Evolutionary conservation across 2,329 filamentous ascomycete genomes (phyloP).

Genomic region (Hypoxylon sp.): DNA sequence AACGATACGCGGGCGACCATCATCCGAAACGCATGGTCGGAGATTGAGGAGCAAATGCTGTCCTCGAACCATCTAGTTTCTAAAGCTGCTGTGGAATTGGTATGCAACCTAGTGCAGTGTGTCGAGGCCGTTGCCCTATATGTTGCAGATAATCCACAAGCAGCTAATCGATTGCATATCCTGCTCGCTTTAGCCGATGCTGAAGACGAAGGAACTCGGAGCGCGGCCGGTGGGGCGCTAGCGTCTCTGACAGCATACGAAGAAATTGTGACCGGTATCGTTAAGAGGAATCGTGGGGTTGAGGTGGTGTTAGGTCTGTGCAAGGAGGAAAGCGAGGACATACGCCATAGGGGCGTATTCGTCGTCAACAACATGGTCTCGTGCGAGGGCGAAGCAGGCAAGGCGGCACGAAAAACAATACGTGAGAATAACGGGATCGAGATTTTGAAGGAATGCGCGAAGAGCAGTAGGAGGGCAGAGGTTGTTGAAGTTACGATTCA

Average conservation of each 20-base stretch:
- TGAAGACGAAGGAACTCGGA: constrained; percentile 82
- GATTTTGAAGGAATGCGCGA: constrained; percentile 77
- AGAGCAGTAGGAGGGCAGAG: constrained; percentile 76
- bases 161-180: constrained; percentile 82
- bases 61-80: constrained; percentile 81
- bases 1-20: constrained; percentile 77
- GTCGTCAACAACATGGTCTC: constrained; percentile 80
- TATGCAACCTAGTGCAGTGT: constrained; percentile 88
- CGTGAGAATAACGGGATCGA: constrained; percentile 75
- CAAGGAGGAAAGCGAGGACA: constrained; percentile 76
- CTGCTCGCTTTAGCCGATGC: constrained; percentile 90
- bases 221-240: constrained; percentile 88
- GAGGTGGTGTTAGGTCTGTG: constrained; percentile 86
- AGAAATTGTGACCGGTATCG: constrained; percentile 77
- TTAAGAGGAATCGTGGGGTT: constrained; percentile 79
- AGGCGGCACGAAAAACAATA: constrained; percentile 71
- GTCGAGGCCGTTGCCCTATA: constrained; percentile 78
- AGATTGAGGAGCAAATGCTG: constrained; percentile 87
- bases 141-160: constrained; percentile 75
- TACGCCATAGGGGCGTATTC: constrained; percentile 81
- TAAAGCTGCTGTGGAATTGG: constrained; percentile 86
- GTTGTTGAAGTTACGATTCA: constrained; percentile 80
- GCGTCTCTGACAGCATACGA: constrained; percentile 88
- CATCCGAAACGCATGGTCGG: constrained; percentile 79
- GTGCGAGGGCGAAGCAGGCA: constrained; percentile 75